A percentile compares a stretch with the other conserved stretches of the same genome.
These are phyloP conservation scores for Zangia roseola DNA, from an alignment of 768 basidiomycete species.

Conservation along the genomic window DNA sequence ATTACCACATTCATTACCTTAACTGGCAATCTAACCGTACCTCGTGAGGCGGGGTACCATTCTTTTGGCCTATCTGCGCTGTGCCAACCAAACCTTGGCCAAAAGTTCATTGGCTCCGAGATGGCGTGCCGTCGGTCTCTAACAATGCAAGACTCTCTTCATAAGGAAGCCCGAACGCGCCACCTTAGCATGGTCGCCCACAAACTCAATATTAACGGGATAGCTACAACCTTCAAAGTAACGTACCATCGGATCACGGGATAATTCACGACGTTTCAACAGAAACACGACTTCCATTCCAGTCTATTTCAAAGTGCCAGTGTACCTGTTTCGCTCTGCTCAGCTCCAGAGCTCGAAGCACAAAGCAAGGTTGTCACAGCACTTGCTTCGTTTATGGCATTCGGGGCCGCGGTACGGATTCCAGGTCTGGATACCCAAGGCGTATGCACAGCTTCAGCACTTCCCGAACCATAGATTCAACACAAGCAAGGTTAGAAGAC, in stretches of 20 bases:
- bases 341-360: slow-evolving; percentile 38
- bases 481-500: not conserved
- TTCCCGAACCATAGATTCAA: slow-evolving; percentile 26
- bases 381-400: slow-evolving; percentile 12
- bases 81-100: slow-evolving; percentile 1
- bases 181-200: not conserved
- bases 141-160: slow-evolving; percentile 8
- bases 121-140: slow-evolving; percentile 23
- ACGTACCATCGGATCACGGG: slow-evolving; percentile 24
- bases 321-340: slow-evolving; percentile 28
- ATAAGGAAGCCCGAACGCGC: slow-evolving; percentile 30
- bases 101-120: slow-evolving; percentile 32
- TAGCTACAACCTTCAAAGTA: not conserved
- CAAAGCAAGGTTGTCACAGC: slow-evolving; percentile 27
- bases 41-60: slow-evolving; percentile 13
- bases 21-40: too few species aligned
- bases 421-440: slow-evolving; percentile 34
- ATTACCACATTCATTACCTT: too few species aligned
- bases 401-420: slow-evolving; percentile 12
- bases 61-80: not conserved
- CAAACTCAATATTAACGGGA: not conserved
- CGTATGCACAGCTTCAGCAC: slow-evolving; percentile 13
- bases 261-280: slow-evolving; percentile 29
- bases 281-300: slow-evolving; percentile 32
- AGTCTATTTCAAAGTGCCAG: slow-evolving; percentile 17